Evolutionary conservation across 129 eudicot species (phyloP).

Genomic region (Smallanthus sonchifolius): DNA sequence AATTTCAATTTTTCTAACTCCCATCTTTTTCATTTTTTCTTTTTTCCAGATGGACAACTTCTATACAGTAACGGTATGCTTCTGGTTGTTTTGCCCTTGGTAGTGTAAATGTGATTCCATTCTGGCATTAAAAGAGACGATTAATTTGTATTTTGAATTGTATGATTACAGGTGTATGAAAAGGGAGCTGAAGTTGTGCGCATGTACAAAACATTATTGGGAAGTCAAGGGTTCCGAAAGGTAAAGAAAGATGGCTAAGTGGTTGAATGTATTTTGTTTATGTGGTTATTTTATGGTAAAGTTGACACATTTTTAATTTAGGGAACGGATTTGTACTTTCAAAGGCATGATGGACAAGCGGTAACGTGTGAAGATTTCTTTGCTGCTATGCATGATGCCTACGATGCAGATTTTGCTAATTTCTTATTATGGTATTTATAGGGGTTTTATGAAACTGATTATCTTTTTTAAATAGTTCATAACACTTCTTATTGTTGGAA

Average conservation of each 20-base stretch:
- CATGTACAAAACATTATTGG: slow-evolving; percentile 93
- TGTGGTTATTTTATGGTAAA: slow-evolving; percentile 6
- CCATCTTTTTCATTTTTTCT: neutral
- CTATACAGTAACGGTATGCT: slow-evolving; percentile 91
- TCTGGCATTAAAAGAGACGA: neutral
- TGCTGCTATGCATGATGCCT: slow-evolving; percentile 96
- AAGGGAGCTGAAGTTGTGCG: slow-evolving; percentile 99
- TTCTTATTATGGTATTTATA: slow-evolving; percentile 71
- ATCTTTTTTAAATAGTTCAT: too few relatives aligned
- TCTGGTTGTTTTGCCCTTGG: neutral
- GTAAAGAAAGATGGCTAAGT: slow-evolving; percentile 31
- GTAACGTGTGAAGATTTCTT: slow-evolving; percentile 97
- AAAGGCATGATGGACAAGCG: slow-evolving; percentile 99
- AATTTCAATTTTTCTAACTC: neutral
- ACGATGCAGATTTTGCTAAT: slow-evolving; percentile 80
- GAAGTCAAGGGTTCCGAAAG: slow-evolving; percentile 83
- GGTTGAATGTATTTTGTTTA: neutral
- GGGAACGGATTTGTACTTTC: slow-evolving; percentile 91
- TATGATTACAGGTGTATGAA: slow-evolving; percentile 68
- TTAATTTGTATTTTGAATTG: slow-evolving; percentile 2
- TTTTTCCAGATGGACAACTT: slow-evolving; percentile 87
- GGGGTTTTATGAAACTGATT: neutral
- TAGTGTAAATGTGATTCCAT: neutral
- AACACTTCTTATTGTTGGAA: neutral
- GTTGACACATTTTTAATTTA: slow-evolving; percentile 8